Percentiles rank a stretch among this genome's conserved stretches.
Conservation (phyloP, 805 yeast species). For the Ogataea paraovalis region DNA sequence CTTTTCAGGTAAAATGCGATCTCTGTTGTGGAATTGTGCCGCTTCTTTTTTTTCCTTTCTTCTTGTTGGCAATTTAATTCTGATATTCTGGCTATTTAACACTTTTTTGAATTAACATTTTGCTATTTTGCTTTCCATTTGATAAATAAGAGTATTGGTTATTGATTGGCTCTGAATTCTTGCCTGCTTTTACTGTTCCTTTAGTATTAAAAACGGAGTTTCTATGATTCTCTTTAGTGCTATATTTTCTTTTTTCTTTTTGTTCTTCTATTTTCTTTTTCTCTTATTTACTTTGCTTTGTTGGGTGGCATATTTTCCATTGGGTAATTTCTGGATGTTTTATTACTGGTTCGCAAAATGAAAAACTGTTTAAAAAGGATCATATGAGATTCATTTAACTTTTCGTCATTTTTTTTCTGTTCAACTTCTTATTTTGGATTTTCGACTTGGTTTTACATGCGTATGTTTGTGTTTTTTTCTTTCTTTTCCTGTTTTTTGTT, state of each 20-base stretch:
- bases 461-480: too few species aligned
- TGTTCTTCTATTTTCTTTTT: background rate
- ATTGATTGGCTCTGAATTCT: background rate
- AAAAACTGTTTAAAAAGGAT: conserved; percentile 1
- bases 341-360: background rate
- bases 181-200: too few species aligned
- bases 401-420: background rate
- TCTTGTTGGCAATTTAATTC: background rate
- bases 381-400: background rate
- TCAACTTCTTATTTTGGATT: too few species aligned
- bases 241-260: background rate
- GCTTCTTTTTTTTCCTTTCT: background rate
- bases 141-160: background rate
- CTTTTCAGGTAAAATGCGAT: conserved; percentile 16
- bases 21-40: too few species aligned
- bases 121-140: too few species aligned
- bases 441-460: background rate
- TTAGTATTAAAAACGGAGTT: background rate
- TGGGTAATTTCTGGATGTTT: background rate
- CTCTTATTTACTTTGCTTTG: conserved; percentile 1
- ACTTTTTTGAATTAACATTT: too few species aligned
- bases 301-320: background rate
- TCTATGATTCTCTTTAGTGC: background rate
- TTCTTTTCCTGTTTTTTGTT: background rate
- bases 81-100: too few species aligned